Base-by-base conservation (phyloP, 805 yeast genomes). In the Metschnikowia aberdeeniae region DNA sequence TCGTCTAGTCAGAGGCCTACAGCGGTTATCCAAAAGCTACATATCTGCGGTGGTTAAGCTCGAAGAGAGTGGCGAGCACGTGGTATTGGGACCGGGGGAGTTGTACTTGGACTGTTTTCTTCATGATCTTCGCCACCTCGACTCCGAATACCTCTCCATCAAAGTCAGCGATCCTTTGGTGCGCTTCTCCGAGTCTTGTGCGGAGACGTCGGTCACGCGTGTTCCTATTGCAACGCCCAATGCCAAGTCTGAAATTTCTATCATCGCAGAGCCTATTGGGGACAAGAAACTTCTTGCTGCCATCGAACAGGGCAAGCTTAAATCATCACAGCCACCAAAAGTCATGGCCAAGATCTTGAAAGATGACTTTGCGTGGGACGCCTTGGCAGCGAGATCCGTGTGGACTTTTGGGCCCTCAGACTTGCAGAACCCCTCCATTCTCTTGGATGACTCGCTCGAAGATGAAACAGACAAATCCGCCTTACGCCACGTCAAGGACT, bases 21-120 rank as follows among this genome's bases (percentile, higher is more conserved):
- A 84, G 46, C 77, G 72, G 45, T 66, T 86, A 26, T 76, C 76
- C 54, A 78, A 76, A 52, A 68, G 82, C 0, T 90, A 87, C 58
- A 75, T 84, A 8, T 84, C 89, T 3, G 72, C 81, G 31, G 74
- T 74, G 17, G 68, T 86, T n/a, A 80, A 76, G 51, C 88, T 85
- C 1, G 96, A 89, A 60, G 95, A 87, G 53, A 84, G 90, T 42
- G 97, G 97, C 2, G 97, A 89, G 55, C 88, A 85, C 59, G 81
- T 82, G 1, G 61, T 93, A 0, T 57, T 82, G 24, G 97, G 93
- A 0, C 78, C 88, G 8, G 99, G 99, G 6, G 98, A 93, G 58
- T 56, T 92, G 13, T 88, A 87, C 58, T 61, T 93, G 64, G 98
- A 93, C 62, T 86, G 93, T 54, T 67, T 86, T 20, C 63, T 93